Evolutionary conservation across 331 rosid genomes (phyloP), one percentile per base, ranked within the genome.

Genomic region (Stylosanthes scabra): DNA sequence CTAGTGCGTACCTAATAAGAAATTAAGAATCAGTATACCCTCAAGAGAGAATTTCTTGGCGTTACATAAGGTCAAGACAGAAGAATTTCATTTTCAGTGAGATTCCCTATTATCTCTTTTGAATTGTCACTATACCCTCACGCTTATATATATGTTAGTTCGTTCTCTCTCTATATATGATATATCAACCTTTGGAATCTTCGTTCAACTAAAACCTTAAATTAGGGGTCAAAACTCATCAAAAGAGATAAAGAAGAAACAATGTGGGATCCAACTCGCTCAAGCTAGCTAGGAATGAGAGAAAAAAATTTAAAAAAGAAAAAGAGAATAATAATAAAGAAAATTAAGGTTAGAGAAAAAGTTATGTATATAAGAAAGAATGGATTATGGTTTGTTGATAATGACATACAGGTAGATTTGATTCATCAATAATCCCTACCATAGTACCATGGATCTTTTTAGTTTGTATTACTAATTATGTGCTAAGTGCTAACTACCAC

Each of bases 31-130:
- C 14, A 16, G n/a, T n/a, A n/a, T n/a, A n/a, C n/a, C n/a, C n/a
- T n/a, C 20, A 20, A 20, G 40, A 12, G 78, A 67, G 77, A 80
- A 71, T 75, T 79, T 74, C 66, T 83, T 42, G 56, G 73, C 29
- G 29, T 31, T 11, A 60, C 74, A 16, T 57, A 39, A 12, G 61
- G 63, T 56, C 68, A 71, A 56, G 40, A 65, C 74, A 68, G 59
- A 42, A 57, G n/a, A 71, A 77, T 81, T 81, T 58, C 45, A 64
- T 47, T 66, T 70, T 12, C 44, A 28, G 49, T 42, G 47, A 41
- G 78, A 51, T 65, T 64, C 56, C 66, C n/a, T n/a, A n/a, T 50
- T 63, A 11, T 70, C 59, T 25, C 61, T 66, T 59, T 50, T 72
- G 66, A 79, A 75, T 51, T 59, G 78, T 75, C 74, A 65, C 25